Conservation (phyloP, 2,329 filamentous ascomycete genomes). For the Calonectria fujianensis region DNA sequence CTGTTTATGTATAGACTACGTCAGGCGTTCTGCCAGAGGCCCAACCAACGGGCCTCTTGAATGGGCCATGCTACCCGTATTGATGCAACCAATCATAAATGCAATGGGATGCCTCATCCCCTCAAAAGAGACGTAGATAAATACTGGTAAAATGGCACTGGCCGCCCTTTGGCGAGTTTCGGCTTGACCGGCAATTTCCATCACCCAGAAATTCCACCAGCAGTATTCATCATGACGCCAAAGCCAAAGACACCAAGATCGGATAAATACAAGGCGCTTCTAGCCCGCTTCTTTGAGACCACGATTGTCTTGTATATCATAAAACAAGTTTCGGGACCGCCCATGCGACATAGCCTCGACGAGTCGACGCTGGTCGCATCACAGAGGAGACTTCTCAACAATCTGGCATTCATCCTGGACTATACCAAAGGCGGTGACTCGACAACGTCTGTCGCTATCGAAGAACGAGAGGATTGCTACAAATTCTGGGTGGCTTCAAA, state of each 20-base stretch:
- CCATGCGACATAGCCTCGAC: conserved; percentile 7
- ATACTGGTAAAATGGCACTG: not conserved
- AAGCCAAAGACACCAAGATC: conserved; percentile 41
- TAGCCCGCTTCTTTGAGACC: conserved; percentile 51
- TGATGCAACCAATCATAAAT: conserved; percentile 16
- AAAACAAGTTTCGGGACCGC: conserved; percentile 42
- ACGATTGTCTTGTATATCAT: conserved; percentile 46
- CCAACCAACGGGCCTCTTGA: conserved; percentile 12
- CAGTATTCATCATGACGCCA: conserved; percentile 28
- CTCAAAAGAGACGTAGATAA: not conserved
- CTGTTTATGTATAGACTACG: not conserved
- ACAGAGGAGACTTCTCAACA: conserved; percentile 59
- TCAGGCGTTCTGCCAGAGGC: conserved; percentile 3
- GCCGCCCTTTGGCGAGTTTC: not conserved
- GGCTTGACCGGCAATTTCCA: not conserved
- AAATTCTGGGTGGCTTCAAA: conserved; percentile 68
- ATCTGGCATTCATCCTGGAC: conserved; percentile 68
- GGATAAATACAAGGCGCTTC: conserved; percentile 37
- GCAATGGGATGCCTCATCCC: not conserved
- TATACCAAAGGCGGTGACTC: conserved; percentile 66
- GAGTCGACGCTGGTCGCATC: conserved; percentile 25
- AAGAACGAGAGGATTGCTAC: conserved; percentile 57
- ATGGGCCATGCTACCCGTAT: conserved; percentile 7
- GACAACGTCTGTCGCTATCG: conserved; percentile 66
- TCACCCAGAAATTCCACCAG: not conserved